phyloP scores from a whole-genome alignment of 805 yeast genomes.

The Tetrapisispora pingtungensis region DNA sequence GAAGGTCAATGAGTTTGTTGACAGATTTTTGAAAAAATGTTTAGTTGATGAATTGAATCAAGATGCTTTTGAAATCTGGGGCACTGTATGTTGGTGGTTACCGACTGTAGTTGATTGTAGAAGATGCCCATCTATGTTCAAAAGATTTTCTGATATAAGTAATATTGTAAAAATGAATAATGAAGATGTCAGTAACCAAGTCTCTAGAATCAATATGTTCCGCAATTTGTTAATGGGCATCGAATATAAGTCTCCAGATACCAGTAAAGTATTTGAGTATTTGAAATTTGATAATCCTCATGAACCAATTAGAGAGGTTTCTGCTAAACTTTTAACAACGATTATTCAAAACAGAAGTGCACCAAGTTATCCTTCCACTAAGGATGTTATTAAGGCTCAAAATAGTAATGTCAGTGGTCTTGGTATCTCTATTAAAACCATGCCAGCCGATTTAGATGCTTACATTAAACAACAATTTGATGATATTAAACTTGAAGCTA shows the following conservation, averaged over 20 bases:
- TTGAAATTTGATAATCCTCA: conserved; percentile 46
- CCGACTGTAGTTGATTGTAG: conserved; percentile 56
- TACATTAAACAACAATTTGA: conserved; percentile 36
- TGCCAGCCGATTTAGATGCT: conserved; percentile 27
- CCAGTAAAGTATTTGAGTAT: conserved; percentile 34
- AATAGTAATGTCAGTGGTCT: conserved; percentile 20
- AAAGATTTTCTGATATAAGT: conserved; percentile 37
- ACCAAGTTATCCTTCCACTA: conserved; percentile 7
- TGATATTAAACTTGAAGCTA: conserved; percentile 35
- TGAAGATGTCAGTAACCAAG: conserved; percentile 53
- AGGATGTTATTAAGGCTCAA: conserved; percentile 4
- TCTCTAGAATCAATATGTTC: conserved; percentile 45
- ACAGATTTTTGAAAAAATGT: conserved; percentile 34
- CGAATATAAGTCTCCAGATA: conserved; percentile 44
- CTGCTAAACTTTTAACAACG: conserved; percentile 43
- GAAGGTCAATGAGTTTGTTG: conserved; percentile 38
- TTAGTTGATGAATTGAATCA: conserved; percentile 56
- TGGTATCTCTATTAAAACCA: conserved; percentile 26
- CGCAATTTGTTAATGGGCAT: conserved; percentile 38
- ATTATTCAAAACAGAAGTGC: conserved; percentile 14
- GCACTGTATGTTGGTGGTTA: conserved; percentile 59
- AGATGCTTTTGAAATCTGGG: conserved; percentile 66
- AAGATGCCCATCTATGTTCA: conserved; percentile 45
- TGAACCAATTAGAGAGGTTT: conserved; percentile 57
- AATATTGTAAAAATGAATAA: conserved; percentile 35